A percentile compares a stretch with the other conserved stretches of the same genome.
phyloP scores from a whole-genome alignment of 164 flowering plant species.

The Pachysandra terminalis region DNA sequence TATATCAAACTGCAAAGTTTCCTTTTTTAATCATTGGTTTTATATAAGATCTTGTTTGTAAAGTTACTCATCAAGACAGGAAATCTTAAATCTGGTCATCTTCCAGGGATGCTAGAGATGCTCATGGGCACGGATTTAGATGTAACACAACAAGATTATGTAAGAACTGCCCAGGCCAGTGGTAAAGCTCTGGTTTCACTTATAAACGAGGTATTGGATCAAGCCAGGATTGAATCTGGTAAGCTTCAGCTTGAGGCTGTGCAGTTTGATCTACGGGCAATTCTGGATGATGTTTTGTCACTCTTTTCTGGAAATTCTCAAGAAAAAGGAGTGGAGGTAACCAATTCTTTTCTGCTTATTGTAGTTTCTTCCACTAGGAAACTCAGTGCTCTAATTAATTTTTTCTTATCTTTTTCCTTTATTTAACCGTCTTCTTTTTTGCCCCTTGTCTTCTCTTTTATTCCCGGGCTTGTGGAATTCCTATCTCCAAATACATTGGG shows the following conservation, averaged over 20 bases:
- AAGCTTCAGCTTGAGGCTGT: constrained; percentile 77
- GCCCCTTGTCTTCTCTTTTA: too few relatives aligned
- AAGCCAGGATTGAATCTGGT: constrained; percentile 74
- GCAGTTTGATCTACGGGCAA: constrained; percentile 50
- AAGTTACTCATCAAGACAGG: background rate
- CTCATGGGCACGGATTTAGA: constrained; percentile 69
- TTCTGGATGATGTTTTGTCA: constrained; percentile 63
- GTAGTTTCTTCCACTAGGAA: background rate
- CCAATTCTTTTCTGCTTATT: background rate
- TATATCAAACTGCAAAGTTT: background rate
- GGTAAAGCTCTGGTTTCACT: constrained; percentile 72
- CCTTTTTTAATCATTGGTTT: background rate
- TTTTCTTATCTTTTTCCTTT: too few relatives aligned
- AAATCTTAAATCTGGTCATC: background rate
- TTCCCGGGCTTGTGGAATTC: background rate
- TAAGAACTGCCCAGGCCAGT: constrained; percentile 62
- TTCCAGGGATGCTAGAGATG: constrained; percentile 66
- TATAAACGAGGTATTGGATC: constrained; percentile 70
- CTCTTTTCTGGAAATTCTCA: constrained; percentile 78
- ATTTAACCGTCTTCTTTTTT: too few relatives aligned
- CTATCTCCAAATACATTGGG: constrained; percentile 1
- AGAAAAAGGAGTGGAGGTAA: constrained; percentile 73
- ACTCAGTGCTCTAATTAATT: background rate
- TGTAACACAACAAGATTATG: constrained; percentile 67
- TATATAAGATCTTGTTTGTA: background rate